Percentiles rank a stretch among this genome's conserved stretches.
phyloP scores from a whole-genome alignment of 129 eudicot genomes.

The Escallonia rubra region DNA sequence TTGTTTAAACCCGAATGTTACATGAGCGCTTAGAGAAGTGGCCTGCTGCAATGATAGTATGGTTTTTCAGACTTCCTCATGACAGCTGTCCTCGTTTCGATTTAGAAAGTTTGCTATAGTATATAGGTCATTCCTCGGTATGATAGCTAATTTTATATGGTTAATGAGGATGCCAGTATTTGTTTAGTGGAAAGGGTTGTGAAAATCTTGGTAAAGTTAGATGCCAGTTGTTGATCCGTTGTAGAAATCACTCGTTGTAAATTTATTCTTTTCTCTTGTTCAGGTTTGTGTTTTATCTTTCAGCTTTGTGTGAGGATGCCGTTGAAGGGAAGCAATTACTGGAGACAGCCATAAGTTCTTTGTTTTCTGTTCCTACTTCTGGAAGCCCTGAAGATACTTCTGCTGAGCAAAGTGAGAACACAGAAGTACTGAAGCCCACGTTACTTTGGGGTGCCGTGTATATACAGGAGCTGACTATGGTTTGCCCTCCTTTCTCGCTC shows the following conservation, averaged over 20 bases:
- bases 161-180: no score
- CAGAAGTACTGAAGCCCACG: slow-evolving; percentile 48
- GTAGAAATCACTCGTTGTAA: not conserved
- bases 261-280: not conserved
- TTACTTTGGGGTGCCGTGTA: slow-evolving; percentile 77
- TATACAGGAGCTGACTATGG: slow-evolving; percentile 68
- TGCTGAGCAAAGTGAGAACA: slow-evolving; percentile 16
- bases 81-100: no score
- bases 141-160: no score
- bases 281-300: slow-evolving; percentile 81
- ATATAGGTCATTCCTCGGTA: no score
- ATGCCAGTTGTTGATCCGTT: no score
- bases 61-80: no score
- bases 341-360: slow-evolving; percentile 50
- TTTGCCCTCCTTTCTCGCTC: slow-evolving; percentile 12
- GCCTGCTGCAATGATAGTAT: no score
- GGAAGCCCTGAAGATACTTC: slow-evolving; percentile 28
- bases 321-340: slow-evolving; percentile 55
- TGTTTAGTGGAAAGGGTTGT: no score
- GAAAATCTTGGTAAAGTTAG: no score
- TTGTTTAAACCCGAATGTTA: no score
- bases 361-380: slow-evolving; percentile 37
- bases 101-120: no score
- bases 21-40: no score
- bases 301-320: slow-evolving; percentile 64